Base-by-base conservation (phyloP, 2,329 filamentous ascomycete genomes). In the Phialophora macrospora region DNA sequence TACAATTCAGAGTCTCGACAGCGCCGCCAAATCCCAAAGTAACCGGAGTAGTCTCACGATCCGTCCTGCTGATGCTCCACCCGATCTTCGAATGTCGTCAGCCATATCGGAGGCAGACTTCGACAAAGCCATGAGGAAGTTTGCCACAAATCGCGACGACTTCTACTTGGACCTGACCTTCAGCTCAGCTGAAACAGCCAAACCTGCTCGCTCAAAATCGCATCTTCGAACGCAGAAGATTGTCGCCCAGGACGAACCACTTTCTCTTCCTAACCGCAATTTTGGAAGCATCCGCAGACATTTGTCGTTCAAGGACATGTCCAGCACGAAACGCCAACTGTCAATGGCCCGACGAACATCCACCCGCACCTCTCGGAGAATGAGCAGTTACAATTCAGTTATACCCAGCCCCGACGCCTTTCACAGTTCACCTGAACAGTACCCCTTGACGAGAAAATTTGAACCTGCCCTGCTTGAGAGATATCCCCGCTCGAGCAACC, bases 341-440 rank as follows among this genome's bases (percentile, higher is more conserved):
- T 90, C 88, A 28, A 82, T 89, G 70, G 87, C 88, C 70, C 89
- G 91, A 79, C 86, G 90, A 80, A 86, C 85, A 69, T 91, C 89
- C 26, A 84, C 89, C 69, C 89, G 93, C 72, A 97, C 93, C 4
- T 89, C 93, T 44, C 95, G 88, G 79, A 88, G 95, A 73, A 82
- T 98, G 71, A 98, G 94, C 78, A 96, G 96, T 76, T 99, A 99
- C 79, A 98, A 98, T 77, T 97, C 95, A 0, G 95, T 99, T 60
- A 98, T 99, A 61, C 95, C 95, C 14, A 88, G 88, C 1, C 95
- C 95, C 12, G 92, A 98, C 77, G 94, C 94, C 9, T 87, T 98
- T 69, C 92, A 96, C 64, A 87, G 89, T 59, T 91, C 94, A 65
- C 92, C 93, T 20, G 88, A 96, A 70, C 97, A 97, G 92, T 95